phyloP scores from a whole-genome alignment of 805 yeast genomes.

The Candida montana region DNA sequence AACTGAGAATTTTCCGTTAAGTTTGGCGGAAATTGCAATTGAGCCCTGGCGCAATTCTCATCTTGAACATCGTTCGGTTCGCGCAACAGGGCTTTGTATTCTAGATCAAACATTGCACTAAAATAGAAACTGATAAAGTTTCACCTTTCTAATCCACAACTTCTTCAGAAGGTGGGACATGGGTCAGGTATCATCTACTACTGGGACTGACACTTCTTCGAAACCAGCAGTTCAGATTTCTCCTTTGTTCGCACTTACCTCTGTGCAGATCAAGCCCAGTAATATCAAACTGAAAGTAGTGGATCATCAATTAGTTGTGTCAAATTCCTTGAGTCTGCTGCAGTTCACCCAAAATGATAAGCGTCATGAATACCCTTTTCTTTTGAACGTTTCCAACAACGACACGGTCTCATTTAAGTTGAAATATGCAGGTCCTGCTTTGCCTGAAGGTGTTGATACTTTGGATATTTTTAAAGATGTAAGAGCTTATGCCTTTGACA shows the following conservation, averaged over 20 bases:
- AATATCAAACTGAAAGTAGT: neutral
- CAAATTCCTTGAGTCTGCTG: constrained; percentile 1
- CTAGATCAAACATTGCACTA: neutral
- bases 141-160: no score
- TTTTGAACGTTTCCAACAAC: constrained; percentile 3
- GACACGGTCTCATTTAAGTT: constrained; percentile 4
- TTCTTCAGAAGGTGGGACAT: neutral
- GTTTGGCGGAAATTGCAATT: no score
- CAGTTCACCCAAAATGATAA: constrained; percentile 11
- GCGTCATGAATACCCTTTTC: constrained; percentile 8
- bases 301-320: neutral
- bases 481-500: neutral
- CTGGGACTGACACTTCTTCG: neutral
- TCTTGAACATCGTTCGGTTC: neutral
- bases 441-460: neutral
- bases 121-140: neutral
- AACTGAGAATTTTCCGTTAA: no score
- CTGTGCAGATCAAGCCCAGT: neutral
- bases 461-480: neutral
- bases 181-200: neutral
- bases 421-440: neutral
- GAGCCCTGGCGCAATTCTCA: neutral
- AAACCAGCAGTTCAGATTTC: neutral
- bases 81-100: neutral
- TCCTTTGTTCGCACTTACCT: neutral